Base-by-base conservation (phyloP, 495 filamentous ascomycete species). In the Xylaria telfairii region DNA sequence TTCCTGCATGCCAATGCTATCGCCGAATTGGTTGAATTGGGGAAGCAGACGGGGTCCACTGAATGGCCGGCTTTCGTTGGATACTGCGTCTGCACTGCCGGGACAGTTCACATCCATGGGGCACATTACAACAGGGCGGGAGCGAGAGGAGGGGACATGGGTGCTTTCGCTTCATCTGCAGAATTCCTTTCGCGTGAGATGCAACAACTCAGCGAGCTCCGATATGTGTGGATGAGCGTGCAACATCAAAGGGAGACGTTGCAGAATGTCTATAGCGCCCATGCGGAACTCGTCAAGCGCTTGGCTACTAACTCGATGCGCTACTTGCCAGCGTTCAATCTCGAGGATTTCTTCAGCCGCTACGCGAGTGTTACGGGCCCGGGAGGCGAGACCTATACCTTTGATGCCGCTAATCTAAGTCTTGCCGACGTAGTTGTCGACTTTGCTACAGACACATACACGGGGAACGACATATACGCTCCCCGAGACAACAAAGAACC, bases 1-100 rank as follows among this genome's bases (percentile, higher is more conserved):
- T 95, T 96, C 78, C 84, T 92, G 19, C 93, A 96, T 72, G 92
- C 93, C 10, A 96, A 95, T 78, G 92, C 92, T 0, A 93, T 96
- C 62, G 90, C 91, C 6, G 93, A 95, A 72, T 83, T 96, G 1
- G 92, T 95, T 24, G 91, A 94, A 76, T 86, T 95, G 26, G 92
- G 91, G 1, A 88, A 89, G 59, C 86, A 85, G 74, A 82, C 82
- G 32, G 84, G 88, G 4, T 85, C 90, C 9, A 87, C 94, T 42
- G 92, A 94, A 76, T 95, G 92, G 92, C 92, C 93, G 0, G 90
- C 89, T 0, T 93, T 95, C 74, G 90, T 94, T 0, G 91, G 91
- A 4, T 95, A 93, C 79, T 94, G 92, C 69, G 87, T 96, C 32
- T 91, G 88, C 74, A 93, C 92, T 0, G 93, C 93, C 10, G 92